Evolutionary conservation across 352 stramenopile genomes (phyloP).

Genomic region (Halophytophthora batemanensis): DNA sequence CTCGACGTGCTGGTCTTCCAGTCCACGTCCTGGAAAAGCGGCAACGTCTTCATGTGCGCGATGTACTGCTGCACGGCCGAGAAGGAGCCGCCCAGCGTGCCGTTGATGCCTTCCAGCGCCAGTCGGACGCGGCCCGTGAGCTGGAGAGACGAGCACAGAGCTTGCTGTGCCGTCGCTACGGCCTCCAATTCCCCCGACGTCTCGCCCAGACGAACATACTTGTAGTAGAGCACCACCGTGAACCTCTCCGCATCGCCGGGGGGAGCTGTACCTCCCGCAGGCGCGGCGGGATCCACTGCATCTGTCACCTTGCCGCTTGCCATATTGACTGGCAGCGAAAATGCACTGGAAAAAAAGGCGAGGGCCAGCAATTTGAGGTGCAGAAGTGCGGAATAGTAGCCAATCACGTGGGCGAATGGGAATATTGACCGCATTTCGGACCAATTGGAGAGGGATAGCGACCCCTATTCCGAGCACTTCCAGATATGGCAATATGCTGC

Average conservation of each 20-base stretch:
- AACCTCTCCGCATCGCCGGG: constrained; percentile 14
- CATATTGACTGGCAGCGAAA: no score
- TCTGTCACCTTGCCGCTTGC: no score
- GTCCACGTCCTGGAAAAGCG: constrained; percentile 48
- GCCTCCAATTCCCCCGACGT: constrained; percentile 29
- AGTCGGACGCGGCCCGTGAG: constrained; percentile 77
- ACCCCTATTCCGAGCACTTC: no score
- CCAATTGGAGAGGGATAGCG: no score
- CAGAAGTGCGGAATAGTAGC: no score
- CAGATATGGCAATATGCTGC: no score
- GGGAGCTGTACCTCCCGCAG: no score
- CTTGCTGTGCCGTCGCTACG: constrained; percentile 40
- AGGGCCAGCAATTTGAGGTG: no score
- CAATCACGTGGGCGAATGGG: no score
- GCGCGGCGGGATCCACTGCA: no score
- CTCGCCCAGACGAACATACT: constrained; percentile 68
- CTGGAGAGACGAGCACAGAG: constrained; percentile 43
- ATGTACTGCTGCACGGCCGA: constrained; percentile 64
- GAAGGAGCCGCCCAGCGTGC: constrained; percentile 58
- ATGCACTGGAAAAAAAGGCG: no score
- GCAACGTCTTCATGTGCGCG: constrained; percentile 36
- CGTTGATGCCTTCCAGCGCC: constrained; percentile 84
- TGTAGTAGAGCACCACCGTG: constrained; percentile 82
- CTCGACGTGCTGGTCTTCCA: constrained; percentile 75
- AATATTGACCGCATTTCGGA: no score